A percentile compares a stretch with the other conserved stretches of the same genome.
Conservation (phyloP, 768 basidiomycete species). For the Pleurotus tuber-regium region DNA sequence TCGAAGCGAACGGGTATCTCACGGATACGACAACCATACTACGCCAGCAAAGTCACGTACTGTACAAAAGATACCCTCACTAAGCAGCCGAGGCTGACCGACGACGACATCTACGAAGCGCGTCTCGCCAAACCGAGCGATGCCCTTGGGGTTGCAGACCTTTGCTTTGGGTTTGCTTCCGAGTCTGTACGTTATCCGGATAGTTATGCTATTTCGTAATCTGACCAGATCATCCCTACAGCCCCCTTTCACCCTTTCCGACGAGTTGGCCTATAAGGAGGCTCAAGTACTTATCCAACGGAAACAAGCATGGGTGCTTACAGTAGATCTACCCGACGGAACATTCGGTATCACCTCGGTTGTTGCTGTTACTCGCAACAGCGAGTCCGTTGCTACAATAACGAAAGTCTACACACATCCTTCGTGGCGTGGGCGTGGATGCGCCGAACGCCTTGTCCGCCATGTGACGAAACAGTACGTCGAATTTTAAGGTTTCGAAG, state of each 20-base stretch:
- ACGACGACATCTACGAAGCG: slow-evolving; percentile 27
- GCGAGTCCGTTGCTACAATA: slow-evolving; percentile 53
- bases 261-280: slow-evolving; percentile 43
- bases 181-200: slow-evolving; percentile 47
- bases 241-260: slow-evolving; percentile 54
- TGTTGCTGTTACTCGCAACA: slow-evolving; percentile 66
- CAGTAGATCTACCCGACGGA: slow-evolving; percentile 29
- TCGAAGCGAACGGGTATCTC: slow-evolving; percentile 39
- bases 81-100: slow-evolving; percentile 15
- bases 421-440: slow-evolving; percentile 48
- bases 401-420: slow-evolving; percentile 71
- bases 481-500: too few relatives aligned
- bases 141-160: slow-evolving; percentile 34
- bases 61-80: slow-evolving; percentile 47
- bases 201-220: not conserved
- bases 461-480: slow-evolving; percentile 57
- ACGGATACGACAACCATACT: slow-evolving; percentile 46
- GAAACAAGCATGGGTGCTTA: slow-evolving; percentile 59
- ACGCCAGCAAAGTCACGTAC: slow-evolving; percentile 55
- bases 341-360: slow-evolving; percentile 53
- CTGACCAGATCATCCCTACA: slow-evolving; percentile 21
- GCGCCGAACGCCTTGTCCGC: slow-evolving; percentile 61
- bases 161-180: slow-evolving; percentile 56
- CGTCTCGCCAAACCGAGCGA: slow-evolving; percentile 43
- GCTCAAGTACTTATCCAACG: slow-evolving; percentile 47